These are phyloP conservation scores for Podospora bellae-mahoneyi DNA, from an alignment of 495 filamentous ascomycete genomes.

Conservation along the genomic window DNA sequence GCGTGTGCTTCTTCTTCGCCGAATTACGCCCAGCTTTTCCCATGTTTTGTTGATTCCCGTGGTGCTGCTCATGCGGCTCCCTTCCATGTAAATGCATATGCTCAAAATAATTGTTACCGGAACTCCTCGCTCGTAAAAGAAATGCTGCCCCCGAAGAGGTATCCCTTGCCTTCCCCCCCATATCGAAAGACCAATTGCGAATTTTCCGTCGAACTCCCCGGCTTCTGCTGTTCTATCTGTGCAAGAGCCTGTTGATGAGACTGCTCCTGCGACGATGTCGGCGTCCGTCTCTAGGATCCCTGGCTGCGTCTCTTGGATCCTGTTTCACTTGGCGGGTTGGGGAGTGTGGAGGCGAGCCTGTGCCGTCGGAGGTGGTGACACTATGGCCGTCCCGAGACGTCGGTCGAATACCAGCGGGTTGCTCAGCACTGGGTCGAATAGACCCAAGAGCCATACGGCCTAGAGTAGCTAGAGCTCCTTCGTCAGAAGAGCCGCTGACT, in stretches of 20 bases:
- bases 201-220: neutral
- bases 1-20: neutral
- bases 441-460: conserved; percentile 21
- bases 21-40: neutral
- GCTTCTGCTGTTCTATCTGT: conserved; percentile 19
- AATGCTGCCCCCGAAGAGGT: conserved; percentile 4
- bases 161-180: neutral
- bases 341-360: conserved; percentile 21
- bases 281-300: conserved; percentile 4
- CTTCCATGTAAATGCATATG: conserved; percentile 10
- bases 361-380: conserved; percentile 15
- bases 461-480: conserved; percentile 16
- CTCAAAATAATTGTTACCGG: conserved; percentile 12
- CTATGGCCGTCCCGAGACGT: conserved; percentile 24
- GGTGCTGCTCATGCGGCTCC: neutral
- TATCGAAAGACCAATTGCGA: neutral
- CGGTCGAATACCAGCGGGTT: neutral
- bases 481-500: conserved; percentile 5
- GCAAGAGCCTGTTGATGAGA: conserved; percentile 20
- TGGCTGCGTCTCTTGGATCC: conserved; percentile 7
- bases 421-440: conserved; percentile 18
- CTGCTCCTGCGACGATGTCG: conserved; percentile 13
- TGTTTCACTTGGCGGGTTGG: conserved; percentile 8
- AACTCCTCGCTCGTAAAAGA: conserved; percentile 16
- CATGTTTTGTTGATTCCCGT: neutral